A percentile compares a stretch with the other conserved stretches of the same genome.
Evolutionary conservation across 345 rosid genomes (phyloP).

Genomic region (Brassica rapa): DNA sequence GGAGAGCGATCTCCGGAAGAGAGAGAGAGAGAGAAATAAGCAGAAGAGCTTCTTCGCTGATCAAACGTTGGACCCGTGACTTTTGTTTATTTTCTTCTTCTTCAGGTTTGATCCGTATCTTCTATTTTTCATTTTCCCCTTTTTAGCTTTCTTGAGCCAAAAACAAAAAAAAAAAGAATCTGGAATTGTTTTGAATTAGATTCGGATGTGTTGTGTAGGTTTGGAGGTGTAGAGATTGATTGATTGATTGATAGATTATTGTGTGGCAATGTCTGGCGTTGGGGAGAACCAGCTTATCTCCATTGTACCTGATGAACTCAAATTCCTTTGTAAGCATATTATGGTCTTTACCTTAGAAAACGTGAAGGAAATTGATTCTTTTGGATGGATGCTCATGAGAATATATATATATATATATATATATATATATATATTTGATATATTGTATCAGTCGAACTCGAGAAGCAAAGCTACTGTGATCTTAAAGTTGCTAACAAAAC

Average conservation of each 20-base stretch:
- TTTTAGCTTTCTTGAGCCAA: background rate
- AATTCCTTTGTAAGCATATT: constrained; percentile 60
- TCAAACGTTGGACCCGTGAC: constrained; percentile 44
- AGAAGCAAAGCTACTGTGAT: constrained; percentile 68
- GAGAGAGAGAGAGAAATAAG: background rate
- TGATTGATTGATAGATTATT: constrained; percentile 1
- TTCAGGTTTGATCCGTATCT: constrained; percentile 35
- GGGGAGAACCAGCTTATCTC: constrained; percentile 73
- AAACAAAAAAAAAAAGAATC: background rate
- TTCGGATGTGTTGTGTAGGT: constrained; percentile 18
- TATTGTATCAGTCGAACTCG: constrained; percentile 70
- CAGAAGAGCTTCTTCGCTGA: constrained; percentile 20
- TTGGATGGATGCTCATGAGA: no score
- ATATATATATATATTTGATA: no score
- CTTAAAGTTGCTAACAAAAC: constrained; percentile 74
- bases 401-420: no score
- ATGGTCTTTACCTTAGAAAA: background rate
- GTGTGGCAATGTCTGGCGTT: constrained; percentile 55
- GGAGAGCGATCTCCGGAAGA: constrained; percentile 36
- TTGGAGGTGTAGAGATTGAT: constrained; percentile 10
- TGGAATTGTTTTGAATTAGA: constrained; percentile 13
- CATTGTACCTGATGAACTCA: constrained; percentile 93
- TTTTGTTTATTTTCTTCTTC: background rate
- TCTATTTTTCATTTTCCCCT: background rate
- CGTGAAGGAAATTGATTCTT: no score